A percentile compares a stretch with the other conserved stretches of the same genome.
Conservation (phyloP, 139 green algal species). For the Volvox reticuliferus region DNA sequence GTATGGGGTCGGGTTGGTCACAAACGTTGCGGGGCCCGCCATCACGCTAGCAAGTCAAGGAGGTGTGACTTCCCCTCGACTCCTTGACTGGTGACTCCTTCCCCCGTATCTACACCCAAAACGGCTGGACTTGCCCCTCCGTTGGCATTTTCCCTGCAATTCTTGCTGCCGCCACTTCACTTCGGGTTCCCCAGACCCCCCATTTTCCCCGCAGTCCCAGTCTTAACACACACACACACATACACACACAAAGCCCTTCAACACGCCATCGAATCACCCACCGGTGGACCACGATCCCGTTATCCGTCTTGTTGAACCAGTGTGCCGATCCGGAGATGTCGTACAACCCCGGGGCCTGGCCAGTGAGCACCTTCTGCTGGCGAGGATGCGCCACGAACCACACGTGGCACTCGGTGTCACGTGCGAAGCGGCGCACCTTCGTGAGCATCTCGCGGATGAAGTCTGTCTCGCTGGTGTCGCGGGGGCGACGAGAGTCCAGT, state of each 20-base stretch:
- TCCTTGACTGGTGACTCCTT: no score
- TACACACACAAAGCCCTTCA: background rate
- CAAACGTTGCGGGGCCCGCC: no score
- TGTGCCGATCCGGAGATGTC: slow-evolving; percentile 95
- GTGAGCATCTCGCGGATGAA: slow-evolving; percentile 94
- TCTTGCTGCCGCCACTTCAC: no score
- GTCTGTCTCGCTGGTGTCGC: slow-evolving; percentile 89
- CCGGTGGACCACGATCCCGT: slow-evolving; percentile 94
- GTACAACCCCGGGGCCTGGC: slow-evolving; percentile 75
- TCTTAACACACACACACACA: background rate
- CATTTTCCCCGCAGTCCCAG: no score
- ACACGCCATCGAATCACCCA: background rate
- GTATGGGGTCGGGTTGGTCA: no score
- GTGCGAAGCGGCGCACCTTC: slow-evolving; percentile 59
- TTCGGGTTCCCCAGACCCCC: no score
- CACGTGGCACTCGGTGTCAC: slow-evolving; percentile 88
- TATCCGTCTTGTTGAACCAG: slow-evolving; percentile 98
- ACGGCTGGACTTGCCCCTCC: no score
- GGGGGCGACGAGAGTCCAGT: slow-evolving; percentile 86
- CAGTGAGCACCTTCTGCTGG: slow-evolving; percentile 72
- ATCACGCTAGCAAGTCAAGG: no score
- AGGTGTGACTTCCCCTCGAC: no score
- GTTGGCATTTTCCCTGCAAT: no score
- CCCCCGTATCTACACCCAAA: no score
- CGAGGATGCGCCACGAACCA: slow-evolving; percentile 97